A percentile compares a stretch with the other conserved stretches of the same genome.
Evolutionary conservation across 495 filamentous ascomycete species (phyloP).

Genomic region (Aspergillus ostianus): DNA sequence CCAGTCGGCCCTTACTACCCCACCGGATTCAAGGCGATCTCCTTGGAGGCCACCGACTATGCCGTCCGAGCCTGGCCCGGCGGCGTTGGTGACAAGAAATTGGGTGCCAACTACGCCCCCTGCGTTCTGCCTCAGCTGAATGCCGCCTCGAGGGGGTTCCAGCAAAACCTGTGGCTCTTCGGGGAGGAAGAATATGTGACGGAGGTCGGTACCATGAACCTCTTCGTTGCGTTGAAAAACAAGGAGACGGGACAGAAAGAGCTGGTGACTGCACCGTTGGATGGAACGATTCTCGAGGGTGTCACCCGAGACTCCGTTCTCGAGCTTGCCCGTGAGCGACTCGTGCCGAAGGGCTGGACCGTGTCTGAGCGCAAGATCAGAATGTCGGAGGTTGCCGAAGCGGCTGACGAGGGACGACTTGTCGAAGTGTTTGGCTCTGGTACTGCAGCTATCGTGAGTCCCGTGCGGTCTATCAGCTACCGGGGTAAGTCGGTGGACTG

Average conservation of each 20-base stretch:
- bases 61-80: conserved; percentile 97
- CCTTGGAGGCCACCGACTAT: conserved; percentile 88
- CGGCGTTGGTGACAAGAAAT: conserved; percentile 94
- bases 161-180: conserved; percentile 98
- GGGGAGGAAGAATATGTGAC: conserved; percentile 91
- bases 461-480: conserved; percentile 85
- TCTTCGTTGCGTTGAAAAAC: conserved; percentile 79
- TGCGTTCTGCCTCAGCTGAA: conserved; percentile 91
- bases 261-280: conserved; percentile 86
- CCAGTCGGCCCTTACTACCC: conserved; percentile 98
- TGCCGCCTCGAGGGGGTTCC: conserved; percentile 85
- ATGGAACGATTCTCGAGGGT: conserved; percentile 96
- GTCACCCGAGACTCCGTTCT: conserved; percentile 89
- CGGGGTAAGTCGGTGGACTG: conserved; percentile 74
- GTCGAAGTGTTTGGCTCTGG: conserved; percentile 92
- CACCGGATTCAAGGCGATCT: conserved; percentile 94
- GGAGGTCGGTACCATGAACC: conserved; percentile 98
- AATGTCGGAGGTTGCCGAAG: conserved; percentile 78
- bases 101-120: conserved; percentile 96
- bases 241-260: conserved; percentile 84
- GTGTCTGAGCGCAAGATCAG: conserved; percentile 85
- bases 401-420: conserved; percentile 78
- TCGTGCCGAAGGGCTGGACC: conserved; percentile 83
- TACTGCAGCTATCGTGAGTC: conserved; percentile 73
- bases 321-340: conserved; percentile 73